Conservation (phyloP, 2,329 filamentous ascomycete species). For the Chaetomiaceae sp. region DNA sequence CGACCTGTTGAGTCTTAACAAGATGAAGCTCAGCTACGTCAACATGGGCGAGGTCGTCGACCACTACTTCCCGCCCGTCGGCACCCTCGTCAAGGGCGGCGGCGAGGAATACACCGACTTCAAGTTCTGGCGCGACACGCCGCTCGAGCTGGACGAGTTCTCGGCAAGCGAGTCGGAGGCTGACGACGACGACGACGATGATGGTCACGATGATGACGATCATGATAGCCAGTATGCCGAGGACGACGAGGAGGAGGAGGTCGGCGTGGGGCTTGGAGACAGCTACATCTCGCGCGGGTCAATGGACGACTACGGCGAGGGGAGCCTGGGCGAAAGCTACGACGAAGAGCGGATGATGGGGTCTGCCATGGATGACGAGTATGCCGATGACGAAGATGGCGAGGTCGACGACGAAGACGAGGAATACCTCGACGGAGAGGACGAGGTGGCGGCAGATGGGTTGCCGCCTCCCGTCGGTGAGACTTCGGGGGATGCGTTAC, state of each 20-base stretch:
- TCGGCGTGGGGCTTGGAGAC: constrained; percentile 41
- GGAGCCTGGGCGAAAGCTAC: constrained; percentile 41
- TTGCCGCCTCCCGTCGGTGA: constrained; percentile 1
- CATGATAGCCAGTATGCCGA: constrained; percentile 33
- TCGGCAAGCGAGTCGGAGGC: constrained; percentile 71
- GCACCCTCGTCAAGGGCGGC: constrained; percentile 77
- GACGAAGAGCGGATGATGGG: constrained; percentile 40
- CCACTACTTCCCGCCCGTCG: constrained; percentile 94
- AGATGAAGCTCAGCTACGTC: constrained; percentile 93
- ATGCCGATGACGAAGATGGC: constrained; percentile 32
- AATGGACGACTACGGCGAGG: constrained; percentile 37
- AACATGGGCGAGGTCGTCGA: constrained; percentile 97
- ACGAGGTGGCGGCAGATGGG: too few relatives aligned
- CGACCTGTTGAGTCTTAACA: constrained; percentile 84
- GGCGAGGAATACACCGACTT: constrained; percentile 97
- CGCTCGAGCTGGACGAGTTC: constrained; percentile 82
- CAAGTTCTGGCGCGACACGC: constrained; percentile 86
- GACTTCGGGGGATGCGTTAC: constrained; percentile 26
- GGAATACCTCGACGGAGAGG: constrained; percentile 32
- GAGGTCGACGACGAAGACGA: constrained; percentile 36
- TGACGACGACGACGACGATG: constrained; percentile 26
- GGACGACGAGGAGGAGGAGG: constrained; percentile 39
- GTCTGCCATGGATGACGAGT: constrained; percentile 37
- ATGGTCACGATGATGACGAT: constrained; percentile 36
- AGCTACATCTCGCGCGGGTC: constrained; percentile 39